Percentiles rank a stretch among this genome's conserved stretches.
These are phyloP conservation scores for Physcomitrellopsis africana DNA, from an alignment of 225 moss, liverwort and hornwort species.

Conservation along the genomic window DNA sequence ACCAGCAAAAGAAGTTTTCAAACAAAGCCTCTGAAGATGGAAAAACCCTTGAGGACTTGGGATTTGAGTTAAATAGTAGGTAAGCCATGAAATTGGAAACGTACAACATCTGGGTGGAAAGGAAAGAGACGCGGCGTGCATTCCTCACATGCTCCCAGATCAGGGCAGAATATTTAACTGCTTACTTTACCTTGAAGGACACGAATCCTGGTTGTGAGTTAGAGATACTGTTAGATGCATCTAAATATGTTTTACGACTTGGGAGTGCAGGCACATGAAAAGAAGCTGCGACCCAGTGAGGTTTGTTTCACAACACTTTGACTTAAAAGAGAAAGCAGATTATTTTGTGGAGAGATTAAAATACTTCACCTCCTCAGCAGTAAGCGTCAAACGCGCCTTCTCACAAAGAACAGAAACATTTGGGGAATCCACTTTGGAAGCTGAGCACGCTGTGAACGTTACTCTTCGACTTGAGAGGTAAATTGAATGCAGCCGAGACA, in stretches of 20 bases:
- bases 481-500: conserved; percentile 36
- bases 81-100: background rate
- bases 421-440: conserved; percentile 69
- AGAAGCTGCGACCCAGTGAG: too few relatives aligned
- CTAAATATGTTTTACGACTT: too few relatives aligned
- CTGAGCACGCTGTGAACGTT: conserved; percentile 36
- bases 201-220: background rate
- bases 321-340: background rate
- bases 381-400: conserved; percentile 85
- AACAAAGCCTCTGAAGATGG: background rate
- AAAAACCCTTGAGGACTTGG: background rate
- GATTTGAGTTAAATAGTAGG: background rate
- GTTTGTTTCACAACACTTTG: too few relatives aligned
- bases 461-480: conserved; percentile 38
- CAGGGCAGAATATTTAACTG: background rate
- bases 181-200: background rate
- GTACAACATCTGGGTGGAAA: background rate
- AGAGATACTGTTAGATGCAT: background rate
- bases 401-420: conserved; percentile 81
- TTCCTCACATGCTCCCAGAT: background rate
- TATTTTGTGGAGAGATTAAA: background rate
- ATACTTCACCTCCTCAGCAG: conserved; percentile 66
- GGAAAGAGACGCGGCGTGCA: background rate
- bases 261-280: too few relatives aligned
- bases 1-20: background rate